Conservation (phyloP, 208 protist genomes). For the Acanthamoeba healyi region DNA sequence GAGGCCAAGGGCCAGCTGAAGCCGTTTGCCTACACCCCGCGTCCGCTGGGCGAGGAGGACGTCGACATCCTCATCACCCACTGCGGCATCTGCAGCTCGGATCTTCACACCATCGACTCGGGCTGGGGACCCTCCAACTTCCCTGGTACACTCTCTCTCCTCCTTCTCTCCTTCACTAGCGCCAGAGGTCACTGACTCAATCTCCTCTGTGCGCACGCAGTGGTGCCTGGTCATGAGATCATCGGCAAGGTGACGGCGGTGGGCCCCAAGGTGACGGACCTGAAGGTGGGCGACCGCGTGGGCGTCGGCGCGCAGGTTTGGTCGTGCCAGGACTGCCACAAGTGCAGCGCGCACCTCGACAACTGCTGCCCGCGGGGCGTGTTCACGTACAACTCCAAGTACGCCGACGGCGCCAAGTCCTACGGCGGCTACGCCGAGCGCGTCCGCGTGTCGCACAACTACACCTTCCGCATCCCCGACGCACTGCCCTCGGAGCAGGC, state of each 20-base stretch:
- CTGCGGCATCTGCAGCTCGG: constrained; percentile 61
- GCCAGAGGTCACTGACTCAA: no score
- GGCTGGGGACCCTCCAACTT: background rate
- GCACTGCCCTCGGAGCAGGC: constrained; percentile 49
- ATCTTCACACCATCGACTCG: constrained; percentile 49
- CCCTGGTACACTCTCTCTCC: background rate
- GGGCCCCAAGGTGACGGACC: constrained; percentile 9
- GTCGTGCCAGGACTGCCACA: constrained; percentile 47
- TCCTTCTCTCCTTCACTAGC: background rate
- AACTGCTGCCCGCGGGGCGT: constrained; percentile 43
- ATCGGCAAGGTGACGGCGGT: constrained; percentile 54
- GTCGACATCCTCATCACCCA: constrained; percentile 53
- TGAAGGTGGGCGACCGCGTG: constrained; percentile 73
- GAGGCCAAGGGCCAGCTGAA: constrained; percentile 22
- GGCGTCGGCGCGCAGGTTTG: constrained; percentile 67
- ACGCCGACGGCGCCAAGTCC: constrained; percentile 20
- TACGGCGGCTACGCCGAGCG: constrained; percentile 70
- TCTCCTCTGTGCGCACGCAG: background rate
- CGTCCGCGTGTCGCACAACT: constrained; percentile 55
- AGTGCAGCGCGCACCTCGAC: constrained; percentile 16
- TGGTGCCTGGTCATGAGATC: constrained; percentile 79
- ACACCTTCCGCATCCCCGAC: constrained; percentile 71
- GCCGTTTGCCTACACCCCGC: constrained; percentile 17
- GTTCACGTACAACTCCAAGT: constrained; percentile 50
- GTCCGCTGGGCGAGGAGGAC: background rate